Percentiles rank a stretch among this genome's conserved stretches.
phyloP scores from a whole-genome alignment of 169 alveolate genomes.

The Cryptosporidium ubiquitum region DNA sequence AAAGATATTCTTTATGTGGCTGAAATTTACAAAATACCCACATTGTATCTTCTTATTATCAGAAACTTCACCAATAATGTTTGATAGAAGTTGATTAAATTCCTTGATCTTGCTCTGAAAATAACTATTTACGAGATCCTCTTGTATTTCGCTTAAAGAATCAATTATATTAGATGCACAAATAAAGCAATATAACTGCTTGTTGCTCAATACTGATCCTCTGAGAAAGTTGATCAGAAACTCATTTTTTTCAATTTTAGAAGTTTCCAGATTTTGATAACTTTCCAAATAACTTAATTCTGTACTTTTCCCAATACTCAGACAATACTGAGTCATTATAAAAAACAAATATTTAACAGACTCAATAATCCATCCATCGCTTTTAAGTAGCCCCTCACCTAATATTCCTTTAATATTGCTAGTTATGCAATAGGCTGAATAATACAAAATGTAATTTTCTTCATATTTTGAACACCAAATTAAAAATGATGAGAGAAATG shows the following conservation, averaged over 20 bases:
- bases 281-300: neutral
- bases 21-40: neutral
- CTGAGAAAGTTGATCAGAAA: neutral
- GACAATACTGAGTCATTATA: constrained; percentile 32
- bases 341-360: constrained; percentile 29
- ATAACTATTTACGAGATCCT: constrained; percentile 3
- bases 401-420: neutral
- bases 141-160: constrained; percentile 14
- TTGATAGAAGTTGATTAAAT: neutral
- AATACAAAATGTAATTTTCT: constrained; percentile 17
- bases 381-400: neutral
- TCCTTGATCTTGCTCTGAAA: constrained; percentile 11
- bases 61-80: neutral
- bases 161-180: constrained; percentile 29
- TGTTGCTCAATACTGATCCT: constrained; percentile 7
- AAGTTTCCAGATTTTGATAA: neutral
- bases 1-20: constrained; percentile 23
- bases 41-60: neutral
- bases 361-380: constrained; percentile 26
- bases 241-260: neutral
- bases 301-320: neutral
- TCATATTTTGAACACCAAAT: constrained; percentile 59
- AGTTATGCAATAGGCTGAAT: constrained; percentile 53
- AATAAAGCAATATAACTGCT: constrained; percentile 50
- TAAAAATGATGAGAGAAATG: constrained; percentile 18